These are phyloP conservation scores for Fusarium continuum DNA, from an alignment of 2,329 filamentous ascomycete species.

Conservation along the genomic window DNA sequence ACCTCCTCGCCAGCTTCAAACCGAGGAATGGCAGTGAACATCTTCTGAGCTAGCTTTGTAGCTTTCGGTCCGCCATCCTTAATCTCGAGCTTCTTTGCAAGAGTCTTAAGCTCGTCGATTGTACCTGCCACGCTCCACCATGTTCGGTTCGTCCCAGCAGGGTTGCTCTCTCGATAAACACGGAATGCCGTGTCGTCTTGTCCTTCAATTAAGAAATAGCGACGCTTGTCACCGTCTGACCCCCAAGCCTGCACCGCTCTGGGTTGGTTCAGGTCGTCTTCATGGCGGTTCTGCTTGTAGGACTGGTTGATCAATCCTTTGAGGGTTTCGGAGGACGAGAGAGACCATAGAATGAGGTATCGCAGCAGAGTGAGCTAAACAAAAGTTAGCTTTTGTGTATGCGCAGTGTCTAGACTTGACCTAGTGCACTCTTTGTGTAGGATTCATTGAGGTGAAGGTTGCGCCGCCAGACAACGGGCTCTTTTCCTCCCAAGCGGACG, in stretches of 20 bases:
- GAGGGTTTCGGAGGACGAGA: constrained; percentile 86
- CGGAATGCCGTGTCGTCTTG: constrained; percentile 93
- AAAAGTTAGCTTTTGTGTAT: constrained; percentile 7
- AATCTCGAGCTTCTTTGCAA: constrained; percentile 79
- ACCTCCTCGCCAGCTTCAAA: constrained; percentile 95
- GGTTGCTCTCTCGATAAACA: constrained; percentile 92
- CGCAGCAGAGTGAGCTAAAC: constrained; percentile 81
- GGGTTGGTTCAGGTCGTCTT: constrained; percentile 82
- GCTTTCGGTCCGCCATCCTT: constrained; percentile 85
- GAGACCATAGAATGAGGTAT: constrained; percentile 85
- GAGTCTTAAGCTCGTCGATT: constrained; percentile 82
- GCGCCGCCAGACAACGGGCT: constrained; percentile 84
- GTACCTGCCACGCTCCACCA: constrained; percentile 94
- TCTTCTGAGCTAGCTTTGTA: constrained; percentile 78
- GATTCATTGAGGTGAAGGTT: constrained; percentile 83
- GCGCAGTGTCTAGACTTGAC: not conserved
- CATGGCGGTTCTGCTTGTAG: constrained; percentile 88
- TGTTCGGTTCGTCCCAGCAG: constrained; percentile 75
- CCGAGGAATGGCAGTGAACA: constrained; percentile 80
- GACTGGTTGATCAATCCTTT: constrained; percentile 83
- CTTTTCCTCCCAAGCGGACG: constrained; percentile 79
- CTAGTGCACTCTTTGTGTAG: constrained; percentile 77
- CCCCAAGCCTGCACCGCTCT: constrained; percentile 93
- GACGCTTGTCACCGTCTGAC: constrained; percentile 85
- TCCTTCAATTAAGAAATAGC: constrained; percentile 94